Conservation (phyloP, 169 alveolate genomes). For the Plasmodium vivax region DNA sequence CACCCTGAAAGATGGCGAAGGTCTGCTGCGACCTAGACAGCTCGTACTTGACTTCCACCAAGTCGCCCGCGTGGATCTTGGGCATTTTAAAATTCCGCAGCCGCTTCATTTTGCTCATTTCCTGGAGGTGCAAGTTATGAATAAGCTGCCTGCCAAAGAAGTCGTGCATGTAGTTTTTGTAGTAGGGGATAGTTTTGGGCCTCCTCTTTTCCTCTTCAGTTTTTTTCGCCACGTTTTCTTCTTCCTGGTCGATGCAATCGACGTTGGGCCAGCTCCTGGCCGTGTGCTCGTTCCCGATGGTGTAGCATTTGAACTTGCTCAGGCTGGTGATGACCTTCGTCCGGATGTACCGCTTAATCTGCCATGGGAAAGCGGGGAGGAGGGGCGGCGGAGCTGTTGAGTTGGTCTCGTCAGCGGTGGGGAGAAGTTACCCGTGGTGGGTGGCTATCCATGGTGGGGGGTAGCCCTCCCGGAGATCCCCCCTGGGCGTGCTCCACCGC, state of each 20-base stretch:
- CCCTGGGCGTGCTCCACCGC: neutral
- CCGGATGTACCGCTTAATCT: slow-evolving; percentile 71
- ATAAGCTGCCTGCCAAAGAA: slow-evolving; percentile 77
- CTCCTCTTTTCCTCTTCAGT: neutral
- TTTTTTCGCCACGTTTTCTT: slow-evolving; percentile 39
- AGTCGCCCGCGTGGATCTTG: slow-evolving; percentile 78
- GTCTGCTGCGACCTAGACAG: slow-evolving; percentile 87
- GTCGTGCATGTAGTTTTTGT: slow-evolving; percentile 71
- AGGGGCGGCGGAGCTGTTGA: neutral
- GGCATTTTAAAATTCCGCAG: slow-evolving; percentile 83
- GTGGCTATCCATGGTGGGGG: neutral
- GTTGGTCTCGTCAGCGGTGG: neutral
- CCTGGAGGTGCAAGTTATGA: slow-evolving; percentile 80
- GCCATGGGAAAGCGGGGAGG: neutral
- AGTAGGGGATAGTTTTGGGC: slow-evolving; percentile 64
- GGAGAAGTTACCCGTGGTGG: neutral
- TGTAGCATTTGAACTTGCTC: slow-evolving; percentile 66
- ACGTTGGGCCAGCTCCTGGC: slow-evolving; percentile 64
- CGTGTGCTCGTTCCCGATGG: slow-evolving; percentile 59
- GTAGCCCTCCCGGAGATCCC: neutral
- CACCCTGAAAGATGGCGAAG: slow-evolving; percentile 85
- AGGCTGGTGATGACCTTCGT: slow-evolving; percentile 66
- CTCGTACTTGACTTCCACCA: slow-evolving; percentile 85
- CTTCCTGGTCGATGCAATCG: slow-evolving; percentile 49
- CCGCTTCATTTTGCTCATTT: slow-evolving; percentile 81